Base-by-base conservation (phyloP, 805 yeast genomes). In the Ogataea philodendri region DNA sequence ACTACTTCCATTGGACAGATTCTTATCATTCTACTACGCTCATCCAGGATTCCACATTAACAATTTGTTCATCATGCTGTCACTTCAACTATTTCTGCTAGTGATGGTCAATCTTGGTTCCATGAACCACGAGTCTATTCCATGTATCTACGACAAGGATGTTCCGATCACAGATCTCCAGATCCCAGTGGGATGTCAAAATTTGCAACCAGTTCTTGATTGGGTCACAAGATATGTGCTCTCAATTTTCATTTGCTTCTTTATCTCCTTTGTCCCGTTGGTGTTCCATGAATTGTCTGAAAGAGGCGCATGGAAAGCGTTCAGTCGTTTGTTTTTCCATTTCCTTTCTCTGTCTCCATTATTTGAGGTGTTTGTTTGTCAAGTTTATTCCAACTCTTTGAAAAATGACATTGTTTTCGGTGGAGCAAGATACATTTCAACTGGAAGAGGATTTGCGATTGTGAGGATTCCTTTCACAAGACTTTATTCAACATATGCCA, bases 11-110 rank as follows among this genome's bases (percentile, higher is more conserved):
- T 69, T 89, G 27, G 97, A 90, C 57, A 64, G 96, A 31, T 89
- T 90, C 63, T 62, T 90, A 34, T 86, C 97, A 0, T 90, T 90
- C 62, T 90, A 85, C 60, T 90, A 90, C 63, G 97, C 97, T 0
- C 97, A 90, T 59, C 90, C 96, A 8, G 97, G 97, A 5, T 90
- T 90, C 66, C 97, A 90, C 60, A 67, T 90, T 50, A 90, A 90
- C 59, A 90, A 90, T 57, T 67, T 89, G 48, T 85, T 89, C 52
- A 90, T 90, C 44, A 80, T 87, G 50, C 59, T 87, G 22, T 87
- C 97, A 0, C 79, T 88, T n/a, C 93, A 86, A 52, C 58, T 87
- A 52, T 89, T 90, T 60, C 82, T 89, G 81, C 54, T 89, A 39
- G 78, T 86, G 5, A 62, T 87, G 52, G 69, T 87, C 18, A 86